phyloP scores from a whole-genome alignment of 208 protist genomes.

The Trypanosoma conorhini region DNA sequence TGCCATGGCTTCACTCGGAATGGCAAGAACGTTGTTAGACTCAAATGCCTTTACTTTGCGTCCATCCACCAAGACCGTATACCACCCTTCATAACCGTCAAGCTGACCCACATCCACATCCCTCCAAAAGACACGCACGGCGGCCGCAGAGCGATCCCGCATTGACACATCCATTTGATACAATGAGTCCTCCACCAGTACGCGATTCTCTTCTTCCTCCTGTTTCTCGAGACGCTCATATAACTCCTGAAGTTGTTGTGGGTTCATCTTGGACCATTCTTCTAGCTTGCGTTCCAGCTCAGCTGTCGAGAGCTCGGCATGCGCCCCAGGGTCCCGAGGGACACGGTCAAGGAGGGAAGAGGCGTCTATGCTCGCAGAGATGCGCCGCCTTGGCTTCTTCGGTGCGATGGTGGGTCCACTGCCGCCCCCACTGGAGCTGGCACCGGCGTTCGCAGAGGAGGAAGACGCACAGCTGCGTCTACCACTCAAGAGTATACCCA shows the following conservation, averaged over 20 bases:
- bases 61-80: conserved; percentile 83
- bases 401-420: conserved; percentile 50
- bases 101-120: conserved; percentile 78
- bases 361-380: conserved; percentile 56
- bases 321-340: conserved; percentile 75
- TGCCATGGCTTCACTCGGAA: conserved; percentile 87
- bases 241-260: conserved; percentile 69
- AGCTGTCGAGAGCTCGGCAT: conserved; percentile 82
- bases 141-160: conserved; percentile 54
- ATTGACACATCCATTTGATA: conserved; percentile 93
- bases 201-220: conserved; percentile 71
- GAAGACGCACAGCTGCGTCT: conserved; percentile 14
- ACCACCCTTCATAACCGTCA: conserved; percentile 71
- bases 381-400: conserved; percentile 59
- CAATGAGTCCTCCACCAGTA: conserved; percentile 83
- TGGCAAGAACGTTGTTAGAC: conserved; percentile 60
- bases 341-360: conserved; percentile 58
- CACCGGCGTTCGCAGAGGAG: conserved; percentile 5
- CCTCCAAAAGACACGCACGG: conserved; percentile 87
- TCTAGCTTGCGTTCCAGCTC: conserved; percentile 87
- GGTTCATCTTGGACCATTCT: conserved; percentile 68
- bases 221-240: conserved; percentile 57
- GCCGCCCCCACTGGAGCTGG: not conserved
- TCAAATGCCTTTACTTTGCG: conserved; percentile 90
- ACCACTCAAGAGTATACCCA: not conserved